A percentile compares a stretch with the other conserved stretches of the same genome.
phyloP scores from a whole-genome alignment of 352 stramenopile genomes.

The Pythium rhizo-oryzae region DNA sequence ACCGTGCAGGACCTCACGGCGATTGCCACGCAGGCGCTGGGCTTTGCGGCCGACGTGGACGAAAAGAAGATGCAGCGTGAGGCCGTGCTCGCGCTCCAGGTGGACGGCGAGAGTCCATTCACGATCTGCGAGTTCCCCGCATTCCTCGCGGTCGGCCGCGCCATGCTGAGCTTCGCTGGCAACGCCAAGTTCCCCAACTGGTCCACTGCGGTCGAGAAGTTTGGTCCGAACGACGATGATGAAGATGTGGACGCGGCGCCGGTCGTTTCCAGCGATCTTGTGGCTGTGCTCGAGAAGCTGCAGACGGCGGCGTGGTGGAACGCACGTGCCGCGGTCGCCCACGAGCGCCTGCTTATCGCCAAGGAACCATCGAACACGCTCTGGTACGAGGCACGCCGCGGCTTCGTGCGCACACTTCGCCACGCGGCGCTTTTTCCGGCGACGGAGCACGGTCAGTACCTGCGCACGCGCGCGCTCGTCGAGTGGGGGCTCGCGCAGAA shows the following conservation, averaged over 20 bases:
- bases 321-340: conserved; percentile 65
- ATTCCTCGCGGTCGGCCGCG: conserved; percentile 66
- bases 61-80: conserved; percentile 56
- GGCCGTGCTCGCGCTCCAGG: conserved; percentile 65
- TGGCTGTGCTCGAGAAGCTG: conserved; percentile 36
- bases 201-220: conserved; percentile 50
- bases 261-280: not conserved
- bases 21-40: conserved; percentile 38
- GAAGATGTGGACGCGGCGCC: conserved; percentile 37
- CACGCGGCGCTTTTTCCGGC: conserved; percentile 43
- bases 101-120: conserved; percentile 79
- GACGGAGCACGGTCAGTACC: conserved; percentile 46
- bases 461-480: conserved; percentile 79
- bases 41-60: conserved; percentile 20
- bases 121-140: conserved; percentile 79
- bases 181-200: conserved; percentile 67
- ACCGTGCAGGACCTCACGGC: conserved; percentile 52
- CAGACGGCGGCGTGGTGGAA: conserved; percentile 75
- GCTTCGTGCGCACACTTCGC: conserved; percentile 53
- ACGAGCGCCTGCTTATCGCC: conserved; percentile 68
- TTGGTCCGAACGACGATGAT: conserved; percentile 47
- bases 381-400: conserved; percentile 72
- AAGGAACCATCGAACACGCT: conserved; percentile 73
- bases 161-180: conserved; percentile 65
- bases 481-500: conserved; percentile 94